These are phyloP conservation scores for Phytophthora kernoviae DNA, from an alignment of 352 stramenopile species.

Conservation along the genomic window DNA sequence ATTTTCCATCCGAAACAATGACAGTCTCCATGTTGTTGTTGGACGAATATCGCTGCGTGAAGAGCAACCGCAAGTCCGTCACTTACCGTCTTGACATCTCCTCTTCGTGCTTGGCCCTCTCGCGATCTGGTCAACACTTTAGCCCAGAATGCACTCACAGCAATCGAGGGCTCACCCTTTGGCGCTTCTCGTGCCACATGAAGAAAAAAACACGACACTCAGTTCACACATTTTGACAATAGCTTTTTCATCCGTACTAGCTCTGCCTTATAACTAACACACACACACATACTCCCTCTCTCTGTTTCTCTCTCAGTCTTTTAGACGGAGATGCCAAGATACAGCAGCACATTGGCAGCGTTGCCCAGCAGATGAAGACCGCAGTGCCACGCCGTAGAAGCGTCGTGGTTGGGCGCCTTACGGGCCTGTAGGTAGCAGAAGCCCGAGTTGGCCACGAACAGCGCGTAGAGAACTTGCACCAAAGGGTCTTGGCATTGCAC, in stretches of 20 bases:
- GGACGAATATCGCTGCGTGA: slow-evolving; percentile 64
- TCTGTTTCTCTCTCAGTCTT: no score
- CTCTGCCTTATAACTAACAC: slow-evolving; percentile 17
- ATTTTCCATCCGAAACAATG: slow-evolving; percentile 53
- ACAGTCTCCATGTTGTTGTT: slow-evolving; percentile 40
- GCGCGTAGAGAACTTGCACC: slow-evolving; percentile 65
- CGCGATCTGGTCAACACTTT: slow-evolving; percentile 59
- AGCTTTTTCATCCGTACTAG: neutral
- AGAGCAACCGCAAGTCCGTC: slow-evolving; percentile 53
- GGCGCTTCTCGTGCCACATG: slow-evolving; percentile 54
- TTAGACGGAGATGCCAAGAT: slow-evolving; percentile 62
- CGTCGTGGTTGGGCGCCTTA: slow-evolving; percentile 59
- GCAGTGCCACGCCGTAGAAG: slow-evolving; percentile 81
- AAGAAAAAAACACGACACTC: slow-evolving; percentile 10
- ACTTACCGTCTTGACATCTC: slow-evolving; percentile 65
- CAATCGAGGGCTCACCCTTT: slow-evolving; percentile 59
- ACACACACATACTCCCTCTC: neutral
- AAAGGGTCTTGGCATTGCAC: slow-evolving; percentile 51
- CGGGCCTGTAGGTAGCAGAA: slow-evolving; percentile 80
- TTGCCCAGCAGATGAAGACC: slow-evolving; percentile 80
- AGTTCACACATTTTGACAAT: no score
- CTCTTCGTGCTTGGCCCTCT: slow-evolving; percentile 38
- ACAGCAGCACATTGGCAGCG: slow-evolving; percentile 77
- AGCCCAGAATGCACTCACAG: slow-evolving; percentile 38
- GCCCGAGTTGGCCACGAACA: slow-evolving; percentile 68